Evolutionary conservation across 78 protist species (phyloP), one percentile per base, ranked within the genome.

Genomic region (Dictyostelium purpureum): DNA sequence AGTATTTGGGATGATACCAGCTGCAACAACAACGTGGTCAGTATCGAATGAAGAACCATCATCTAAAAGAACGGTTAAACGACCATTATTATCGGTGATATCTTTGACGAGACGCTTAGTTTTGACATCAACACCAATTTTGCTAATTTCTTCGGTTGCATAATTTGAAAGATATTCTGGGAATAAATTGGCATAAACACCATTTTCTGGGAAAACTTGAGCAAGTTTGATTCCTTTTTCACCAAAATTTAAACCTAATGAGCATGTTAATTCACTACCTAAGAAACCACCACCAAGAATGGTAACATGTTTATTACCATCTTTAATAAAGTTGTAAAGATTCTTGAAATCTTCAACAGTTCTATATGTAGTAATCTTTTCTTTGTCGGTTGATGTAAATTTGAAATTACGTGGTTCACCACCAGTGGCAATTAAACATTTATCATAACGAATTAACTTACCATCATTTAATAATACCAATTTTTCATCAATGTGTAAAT

Each of bases 241-340:
- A 6, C n/a, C 42, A 2, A 43, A 24, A 51, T 74, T 45, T 26
- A 71, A 57, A 76, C 49, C 70, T 49, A 56, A 70, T 26, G 54
- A 89, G 9, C 77, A 70, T 2, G 97, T 92, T 11, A 97, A 70
- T 56, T 97, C 98, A 24, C 94, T 82, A 51, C 98, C 98, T 7
- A 97, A 76, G 77, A 97, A 97, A 42, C 96, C 93, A 43, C 98
- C 98, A 24, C 98, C 98, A 4, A 97, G 19, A 24, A 97, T 51
- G 12, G 93, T 91, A 0, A 97, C 40, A 47, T 57, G 65, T 47
- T 81, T 52, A 7, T 56, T 79, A 9, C 42, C 26, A 24, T 88
- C 90, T 12, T 21, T 33, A 19, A 79, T 59, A 21, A 74, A 2
- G 5, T 56, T 54, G 14, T 94, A 45, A 11, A 97, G 74, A 6